Base-by-base conservation (phyloP, 2,329 filamentous ascomycete species). In the Stagonosporopsis cucurbitacearum region DNA sequence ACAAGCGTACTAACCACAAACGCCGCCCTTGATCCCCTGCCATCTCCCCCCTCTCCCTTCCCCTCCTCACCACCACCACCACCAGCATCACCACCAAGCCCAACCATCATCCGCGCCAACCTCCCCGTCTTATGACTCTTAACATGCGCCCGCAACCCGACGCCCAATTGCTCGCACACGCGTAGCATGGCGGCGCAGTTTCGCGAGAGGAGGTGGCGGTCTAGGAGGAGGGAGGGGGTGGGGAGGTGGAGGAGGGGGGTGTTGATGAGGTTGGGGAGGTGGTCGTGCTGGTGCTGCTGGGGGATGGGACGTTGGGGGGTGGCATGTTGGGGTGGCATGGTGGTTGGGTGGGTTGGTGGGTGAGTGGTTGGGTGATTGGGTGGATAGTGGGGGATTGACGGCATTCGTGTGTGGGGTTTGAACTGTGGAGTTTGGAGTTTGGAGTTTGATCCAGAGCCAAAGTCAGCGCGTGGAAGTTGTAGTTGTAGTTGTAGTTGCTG, bases 41-140 rank as follows among this genome's bases (percentile, higher is more conserved):
- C 54, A 49, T 6, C 41, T 17, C 39, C 39, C 1, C 47, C 53
- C 23, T 48, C 46, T 8, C 89, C n/a, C n/a, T n/a, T n/a, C n/a
- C n/a, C n/a, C n/a, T n/a, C n/a, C n/a, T n/a, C n/a, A n/a, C n/a
- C n/a, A n/a, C n/a, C n/a, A n/a, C n/a, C n/a, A n/a, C n/a, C n/a
- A n/a, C n/a, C n/a, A n/a, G n/a, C n/a, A n/a, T n/a, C n/a, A n/a
- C n/a, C n/a, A n/a, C n/a, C n/a, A n/a, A n/a, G n/a, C n/a, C n/a
- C 88, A n/a, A 92, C 85, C 82, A 93, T 89, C 22, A 92, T 75
- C 48, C 81, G 80, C 2, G 88, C 83, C 45, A 91, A 74, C 71
- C 92, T 84, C 6, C 79, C 77, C 0, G 89, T 92, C 87, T 95
- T 95, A 74, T 95, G 91, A 20, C 89, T 92, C 77, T 95, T 95